Percentiles rank a stretch among this genome's conserved stretches.
Evolutionary conservation across 2,329 filamentous ascomycete genomes (phyloP).

Genomic region (Atkinsonella texensis): DNA sequence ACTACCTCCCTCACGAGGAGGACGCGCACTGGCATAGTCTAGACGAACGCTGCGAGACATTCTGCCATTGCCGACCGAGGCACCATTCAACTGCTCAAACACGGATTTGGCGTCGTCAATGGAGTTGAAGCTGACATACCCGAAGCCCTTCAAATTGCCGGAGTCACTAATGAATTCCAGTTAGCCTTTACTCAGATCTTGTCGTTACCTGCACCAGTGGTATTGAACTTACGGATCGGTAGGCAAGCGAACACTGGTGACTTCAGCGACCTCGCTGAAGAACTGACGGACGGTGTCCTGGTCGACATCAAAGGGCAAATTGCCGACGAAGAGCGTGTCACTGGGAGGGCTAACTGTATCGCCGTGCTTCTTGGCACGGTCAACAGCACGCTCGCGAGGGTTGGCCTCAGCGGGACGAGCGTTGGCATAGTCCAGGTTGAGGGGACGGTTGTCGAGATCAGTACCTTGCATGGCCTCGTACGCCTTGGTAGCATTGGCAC

Average conservation of each 20-base stretch:
- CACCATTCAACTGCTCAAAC: slow-evolving; percentile 58
- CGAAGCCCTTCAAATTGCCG: slow-evolving; percentile 82
- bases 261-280: slow-evolving; percentile 58
- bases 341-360: slow-evolving; percentile 69
- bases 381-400: slow-evolving; percentile 43
- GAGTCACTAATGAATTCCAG: slow-evolving; percentile 43
- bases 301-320: slow-evolving; percentile 73
- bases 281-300: slow-evolving; percentile 64
- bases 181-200: slow-evolving; percentile 10
- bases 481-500: slow-evolving; percentile 57
- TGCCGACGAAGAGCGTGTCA: slow-evolving; percentile 84
- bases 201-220: slow-evolving; percentile 11
- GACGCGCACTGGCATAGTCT: slow-evolving; percentile 64
- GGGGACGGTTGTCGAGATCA: slow-evolving; percentile 59
- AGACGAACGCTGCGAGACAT: slow-evolving; percentile 66
- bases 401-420: slow-evolving; percentile 46
- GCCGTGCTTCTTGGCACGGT: slow-evolving; percentile 59
- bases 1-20: slow-evolving; percentile 43
- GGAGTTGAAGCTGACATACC: slow-evolving; percentile 74
- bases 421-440: slow-evolving; percentile 72
- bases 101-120: slow-evolving; percentile 73
- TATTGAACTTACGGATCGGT: slow-evolving; percentile 55
- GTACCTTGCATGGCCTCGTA: slow-evolving; percentile 62
- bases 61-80: slow-evolving; percentile 49
- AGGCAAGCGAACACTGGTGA: slow-evolving; percentile 74